phyloP scores from a whole-genome alignment of 805 yeast genomes.

The Nematodospora valgi region DNA sequence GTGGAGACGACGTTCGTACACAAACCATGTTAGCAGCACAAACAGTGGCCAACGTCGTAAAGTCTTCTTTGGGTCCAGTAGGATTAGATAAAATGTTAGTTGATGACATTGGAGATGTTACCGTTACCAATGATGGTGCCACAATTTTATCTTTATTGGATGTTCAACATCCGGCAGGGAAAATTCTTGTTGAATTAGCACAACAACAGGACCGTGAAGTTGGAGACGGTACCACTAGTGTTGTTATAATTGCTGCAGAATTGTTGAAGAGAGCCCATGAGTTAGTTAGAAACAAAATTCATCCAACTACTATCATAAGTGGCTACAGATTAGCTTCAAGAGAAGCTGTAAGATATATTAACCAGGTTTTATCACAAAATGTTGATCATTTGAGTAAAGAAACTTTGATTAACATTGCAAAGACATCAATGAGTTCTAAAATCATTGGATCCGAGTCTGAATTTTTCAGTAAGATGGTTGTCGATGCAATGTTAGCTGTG shows the following conservation, averaged over 20 bases:
- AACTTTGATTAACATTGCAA: conserved; percentile 85
- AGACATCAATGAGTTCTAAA: conserved; percentile 95
- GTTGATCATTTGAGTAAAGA: conserved; percentile 81
- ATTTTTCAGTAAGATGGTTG: conserved; percentile 86
- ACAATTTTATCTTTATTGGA: conserved; percentile 86
- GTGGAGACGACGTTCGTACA: conserved; percentile 94
- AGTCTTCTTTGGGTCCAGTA: conserved; percentile 95
- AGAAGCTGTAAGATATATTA: conserved; percentile 85
- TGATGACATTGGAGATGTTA: conserved; percentile 98
- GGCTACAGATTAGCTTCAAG: conserved; percentile 92
- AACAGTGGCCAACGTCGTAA: conserved; percentile 79
- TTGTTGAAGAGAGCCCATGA: conserved; percentile 89
- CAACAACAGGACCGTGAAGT: conserved; percentile 99
- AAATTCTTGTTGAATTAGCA: conserved; percentile 92
- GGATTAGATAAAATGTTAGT: conserved; percentile 98
- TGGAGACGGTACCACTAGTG: conserved; percentile 98
- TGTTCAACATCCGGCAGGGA: conserved; percentile 99
- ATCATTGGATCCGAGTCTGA: conserved; percentile 93
- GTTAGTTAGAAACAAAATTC: conserved; percentile 87
- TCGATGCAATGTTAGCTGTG: conserved; percentile 93
- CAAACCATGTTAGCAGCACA: conserved; percentile 95
- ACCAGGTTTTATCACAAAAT: conserved; percentile 76
- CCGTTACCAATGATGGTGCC: conserved; percentile 98
- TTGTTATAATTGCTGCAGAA: conserved; percentile 93
- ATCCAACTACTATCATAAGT: conserved; percentile 96